Conservation (phyloP, 306 rosid species). For the Dryas alaskensis region DNA sequence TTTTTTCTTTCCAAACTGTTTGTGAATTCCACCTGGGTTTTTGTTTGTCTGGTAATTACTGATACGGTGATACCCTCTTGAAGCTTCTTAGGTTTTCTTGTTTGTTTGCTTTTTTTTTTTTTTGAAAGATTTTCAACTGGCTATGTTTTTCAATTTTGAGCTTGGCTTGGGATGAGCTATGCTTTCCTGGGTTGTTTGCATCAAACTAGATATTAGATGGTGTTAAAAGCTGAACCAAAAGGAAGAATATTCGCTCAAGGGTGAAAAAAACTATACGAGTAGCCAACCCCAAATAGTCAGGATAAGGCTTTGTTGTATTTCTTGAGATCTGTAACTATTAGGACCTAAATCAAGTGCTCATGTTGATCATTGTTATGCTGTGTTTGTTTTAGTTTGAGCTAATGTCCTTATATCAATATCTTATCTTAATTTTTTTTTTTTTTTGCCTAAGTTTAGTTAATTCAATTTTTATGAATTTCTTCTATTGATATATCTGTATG, state of each 20-base stretch:
- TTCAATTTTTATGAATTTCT: background rate
- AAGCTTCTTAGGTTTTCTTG: background rate
- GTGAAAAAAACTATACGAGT: background rate
- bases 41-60: background rate
- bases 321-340: background rate
- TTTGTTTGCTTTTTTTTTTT: too few relatives aligned
- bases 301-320: background rate
- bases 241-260: background rate
- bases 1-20: background rate
- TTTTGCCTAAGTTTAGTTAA: background rate
- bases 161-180: background rate
- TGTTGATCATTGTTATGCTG: background rate
- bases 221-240: background rate
- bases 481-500: background rate
- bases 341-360: background rate
- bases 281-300: background rate
- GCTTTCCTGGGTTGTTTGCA: slow-evolving; percentile 1
- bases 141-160: background rate
- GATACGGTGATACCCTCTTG: background rate
- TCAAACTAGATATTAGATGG: background rate
- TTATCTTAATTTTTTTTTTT: background rate
- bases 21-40: background rate
- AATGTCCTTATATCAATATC: background rate
- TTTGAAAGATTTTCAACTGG: background rate
- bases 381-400: background rate